phyloP scores from a whole-genome alignment of 345 rosid genomes.

The Eucalyptus erythrocorys region DNA sequence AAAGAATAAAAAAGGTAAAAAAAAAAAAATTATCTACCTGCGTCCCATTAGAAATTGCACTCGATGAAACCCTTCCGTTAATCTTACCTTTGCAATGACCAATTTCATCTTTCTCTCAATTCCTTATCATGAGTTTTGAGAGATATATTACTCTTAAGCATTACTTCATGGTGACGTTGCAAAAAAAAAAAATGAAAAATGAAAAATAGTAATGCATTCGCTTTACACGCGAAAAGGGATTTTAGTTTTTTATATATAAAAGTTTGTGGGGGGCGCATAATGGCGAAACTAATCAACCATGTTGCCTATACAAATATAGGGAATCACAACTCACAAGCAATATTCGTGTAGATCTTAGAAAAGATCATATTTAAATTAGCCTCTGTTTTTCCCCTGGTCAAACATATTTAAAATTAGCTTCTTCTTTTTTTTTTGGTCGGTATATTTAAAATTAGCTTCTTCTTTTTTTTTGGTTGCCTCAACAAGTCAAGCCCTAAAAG shows the following conservation, averaged over 20 bases:
- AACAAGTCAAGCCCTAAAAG: not conserved
- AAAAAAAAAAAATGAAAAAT: not conserved
- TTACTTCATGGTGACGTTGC: not conserved
- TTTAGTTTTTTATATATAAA: not conserved
- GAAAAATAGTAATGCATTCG: no score
- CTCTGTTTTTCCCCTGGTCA: not conserved
- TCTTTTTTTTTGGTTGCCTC: no score
- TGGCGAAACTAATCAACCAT: fast-evolving
- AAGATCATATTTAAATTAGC: not conserved
- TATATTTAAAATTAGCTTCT: fast-evolving
- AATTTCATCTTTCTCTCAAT: not conserved
- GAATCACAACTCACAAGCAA: not conserved
- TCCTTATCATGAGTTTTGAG: not conserved
- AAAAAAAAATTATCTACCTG: fast-evolving
- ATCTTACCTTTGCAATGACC: fast-evolving
- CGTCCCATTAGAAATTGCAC: not conserved
- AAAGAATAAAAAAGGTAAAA: not conserved
- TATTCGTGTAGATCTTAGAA: not conserved
- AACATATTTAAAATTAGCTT: not conserved
- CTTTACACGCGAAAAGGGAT: not conserved
- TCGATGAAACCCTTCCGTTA: not conserved
- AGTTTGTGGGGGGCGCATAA: not conserved
- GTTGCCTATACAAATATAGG: not conserved
- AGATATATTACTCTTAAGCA: not conserved
- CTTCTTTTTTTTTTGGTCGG: not conserved